phyloP scores from a whole-genome alignment of 2,329 filamentous ascomycete species.

The Teratosphaeriaceae sp. region DNA sequence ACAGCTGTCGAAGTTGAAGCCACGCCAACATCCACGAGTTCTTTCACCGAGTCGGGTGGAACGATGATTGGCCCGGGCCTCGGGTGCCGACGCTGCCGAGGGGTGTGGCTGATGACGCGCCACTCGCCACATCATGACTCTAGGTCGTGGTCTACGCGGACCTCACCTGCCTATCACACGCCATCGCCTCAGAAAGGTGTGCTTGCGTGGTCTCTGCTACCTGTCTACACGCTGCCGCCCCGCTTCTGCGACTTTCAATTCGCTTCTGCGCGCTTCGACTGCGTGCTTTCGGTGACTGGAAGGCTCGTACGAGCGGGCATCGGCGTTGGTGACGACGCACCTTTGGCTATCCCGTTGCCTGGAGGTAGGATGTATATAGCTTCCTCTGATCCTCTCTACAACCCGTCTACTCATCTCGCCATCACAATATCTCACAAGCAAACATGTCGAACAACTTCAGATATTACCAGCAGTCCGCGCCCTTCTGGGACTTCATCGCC shows the following conservation, averaged over 20 bases:
- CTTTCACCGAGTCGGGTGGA: too few relatives aligned
- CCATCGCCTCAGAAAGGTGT: not conserved
- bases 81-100: too few relatives aligned
- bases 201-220: not conserved
- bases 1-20: too few relatives aligned
- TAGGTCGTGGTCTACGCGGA: not conserved
- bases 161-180: slow-evolving; percentile 1
- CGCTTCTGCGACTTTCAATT: slow-evolving; percentile 6
- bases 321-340: not conserved
- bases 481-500: slow-evolving; percentile 52
- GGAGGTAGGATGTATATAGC: slow-evolving; percentile 4
- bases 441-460: slow-evolving; percentile 42
- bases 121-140: too few relatives aligned
- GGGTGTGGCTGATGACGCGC: too few relatives aligned
- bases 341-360: slow-evolving; percentile 6
- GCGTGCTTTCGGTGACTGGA: not conserved
- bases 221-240: slow-evolving; percentile 1
- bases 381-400: not conserved
- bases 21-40: too few relatives aligned
- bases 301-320: not conserved
- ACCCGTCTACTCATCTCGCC: not conserved
- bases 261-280: slow-evolving; percentile 1
- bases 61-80: too few relatives aligned
- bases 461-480: slow-evolving; percentile 48
- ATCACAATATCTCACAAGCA: too few relatives aligned